Percentiles rank a stretch among this genome's conserved stretches.
Conservation (phyloP, 2,329 filamentous ascomycete species). For the Sphaerulina populicola region DNA sequence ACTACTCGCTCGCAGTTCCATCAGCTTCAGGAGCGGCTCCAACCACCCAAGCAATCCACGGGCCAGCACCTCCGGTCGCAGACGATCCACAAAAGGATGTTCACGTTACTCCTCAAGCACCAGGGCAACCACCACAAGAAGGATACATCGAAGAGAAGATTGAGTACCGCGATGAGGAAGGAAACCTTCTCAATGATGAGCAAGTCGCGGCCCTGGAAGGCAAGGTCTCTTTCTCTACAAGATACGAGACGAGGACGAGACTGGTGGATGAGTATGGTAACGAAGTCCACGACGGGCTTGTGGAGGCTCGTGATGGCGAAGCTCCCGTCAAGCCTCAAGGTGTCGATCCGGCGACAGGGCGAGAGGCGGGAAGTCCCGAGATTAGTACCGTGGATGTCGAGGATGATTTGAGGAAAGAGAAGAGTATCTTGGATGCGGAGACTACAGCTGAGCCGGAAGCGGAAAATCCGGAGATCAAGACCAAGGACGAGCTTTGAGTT, state of each 20-base stretch:
- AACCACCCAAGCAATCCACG: conserved; percentile 26
- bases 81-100: conserved; percentile 33
- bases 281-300: conserved; percentile 52
- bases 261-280: conserved; percentile 73
- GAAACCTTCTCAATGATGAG: conserved; percentile 75
- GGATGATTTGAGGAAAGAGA: conserved; percentile 41
- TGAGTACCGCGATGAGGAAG: conserved; percentile 91
- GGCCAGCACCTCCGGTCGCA: conserved; percentile 31
- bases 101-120: conserved; percentile 30
- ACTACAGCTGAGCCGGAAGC: conserved; percentile 24
- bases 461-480: conserved; percentile 17
- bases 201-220: conserved; percentile 78
- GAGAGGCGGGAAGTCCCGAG: conserved; percentile 31
- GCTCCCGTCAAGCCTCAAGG: conserved; percentile 18
- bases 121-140: conserved; percentile 21
- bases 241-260: conserved; percentile 88
- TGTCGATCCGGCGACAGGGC: conserved; percentile 49
- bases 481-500: conserved; percentile 22
- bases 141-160: conserved; percentile 60
- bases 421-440: conserved; percentile 32
- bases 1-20: conserved; percentile 28
- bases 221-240: conserved; percentile 91
- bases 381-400: conserved; percentile 34
- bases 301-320: conserved; percentile 40
- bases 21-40: conserved; percentile 20